Percentiles rank a stretch among this genome's conserved stretches.
Evolutionary conservation across 1,139 yeast genomes (phyloP).

Genomic region (Candida tropicalis): DNA sequence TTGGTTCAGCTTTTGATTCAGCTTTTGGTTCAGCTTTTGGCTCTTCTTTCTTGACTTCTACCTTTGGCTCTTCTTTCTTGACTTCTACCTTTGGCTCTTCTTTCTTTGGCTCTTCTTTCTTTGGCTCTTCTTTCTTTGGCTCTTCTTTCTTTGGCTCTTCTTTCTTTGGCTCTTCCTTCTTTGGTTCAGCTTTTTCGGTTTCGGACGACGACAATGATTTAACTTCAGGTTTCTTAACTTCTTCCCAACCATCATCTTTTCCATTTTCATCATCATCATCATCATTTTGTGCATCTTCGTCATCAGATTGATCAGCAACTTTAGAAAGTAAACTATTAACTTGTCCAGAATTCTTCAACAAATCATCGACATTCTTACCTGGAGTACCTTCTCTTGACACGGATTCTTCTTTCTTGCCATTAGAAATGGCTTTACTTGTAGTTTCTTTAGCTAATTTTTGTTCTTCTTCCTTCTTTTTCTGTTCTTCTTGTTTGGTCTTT

Average conservation of each 20-base stretch:
- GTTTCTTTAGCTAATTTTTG: conserved; percentile 13
- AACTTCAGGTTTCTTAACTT: conserved; percentile 35
- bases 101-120: conserved; percentile 17
- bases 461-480: conserved; percentile 17
- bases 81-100: conserved; percentile 18
- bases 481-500: conserved; percentile 22
- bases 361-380: conserved; percentile 38
- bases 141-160: conserved; percentile 19
- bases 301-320: conserved; percentile 44
- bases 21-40: conserved; percentile 19
- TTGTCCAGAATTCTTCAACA: conserved; percentile 41
- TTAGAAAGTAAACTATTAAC: conserved; percentile 41
- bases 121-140: conserved; percentile 14
- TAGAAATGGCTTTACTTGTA: conserved; percentile 14
- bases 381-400: conserved; percentile 8
- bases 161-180: conserved; percentile 18
- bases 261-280: conserved; percentile 24
- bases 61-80: conserved; percentile 17
- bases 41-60: conserved; percentile 18
- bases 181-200: conserved; percentile 14
- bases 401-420: conserved; percentile 13
- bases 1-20: conserved; percentile 14
- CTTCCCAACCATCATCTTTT: conserved; percentile 47
- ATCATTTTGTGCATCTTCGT: conserved; percentile 36
- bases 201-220: conserved; percentile 15